Evolutionary conservation across 179 eudicot genomes (phyloP), one percentile per base, ranked within the genome.

Genomic region (Amaranthus tricolor): DNA sequence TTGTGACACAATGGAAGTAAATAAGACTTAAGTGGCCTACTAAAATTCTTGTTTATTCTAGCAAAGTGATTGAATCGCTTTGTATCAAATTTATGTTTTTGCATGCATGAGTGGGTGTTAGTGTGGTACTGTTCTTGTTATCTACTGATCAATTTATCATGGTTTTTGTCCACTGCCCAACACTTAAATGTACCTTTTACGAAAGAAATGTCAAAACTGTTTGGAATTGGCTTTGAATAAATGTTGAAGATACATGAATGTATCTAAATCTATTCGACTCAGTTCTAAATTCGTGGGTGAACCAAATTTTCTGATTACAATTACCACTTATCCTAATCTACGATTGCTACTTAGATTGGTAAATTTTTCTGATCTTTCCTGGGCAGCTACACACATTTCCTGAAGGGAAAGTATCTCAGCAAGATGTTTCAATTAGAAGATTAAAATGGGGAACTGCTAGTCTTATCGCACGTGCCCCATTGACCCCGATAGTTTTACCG

Each of bases 391-490:
- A 94, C 88, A 88, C 98, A 59, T 94, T 92, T 84, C 97, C 97
- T 47, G 94, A 94, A 80, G 98, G 97, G 45, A 94, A 94, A 80
- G 96, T 94, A 72, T 89, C 66, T 68, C 98, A 92, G 79, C 85
- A 88, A 77, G 86, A 83, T 82, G 85, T 79, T 77, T 96, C 97
- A 13, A 89, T 94, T 78, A 81, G 92, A 79, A 82, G 97, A 77
- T 82, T 94, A 74, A 94, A 94, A 78, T 94, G 98, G 98, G 98
- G 98, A 73, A 92, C 98, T 81, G 98, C 98, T 14, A 94, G 98
- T 83, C 94, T 94, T 55, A 92, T 94, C 68, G 96, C 76, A 56
- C 96, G 97, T 60, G 88, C 96, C 20, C 91, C 94, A 24, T 86
- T 94, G 62, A 86, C 97, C 57, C 98, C 98, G 1, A 82, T 94